A percentile compares a stretch with the other conserved stretches of the same genome.
These are phyloP conservation scores for Populus ilicifolia DNA, from an alignment of 345 rosid species.

Conservation along the genomic window DNA sequence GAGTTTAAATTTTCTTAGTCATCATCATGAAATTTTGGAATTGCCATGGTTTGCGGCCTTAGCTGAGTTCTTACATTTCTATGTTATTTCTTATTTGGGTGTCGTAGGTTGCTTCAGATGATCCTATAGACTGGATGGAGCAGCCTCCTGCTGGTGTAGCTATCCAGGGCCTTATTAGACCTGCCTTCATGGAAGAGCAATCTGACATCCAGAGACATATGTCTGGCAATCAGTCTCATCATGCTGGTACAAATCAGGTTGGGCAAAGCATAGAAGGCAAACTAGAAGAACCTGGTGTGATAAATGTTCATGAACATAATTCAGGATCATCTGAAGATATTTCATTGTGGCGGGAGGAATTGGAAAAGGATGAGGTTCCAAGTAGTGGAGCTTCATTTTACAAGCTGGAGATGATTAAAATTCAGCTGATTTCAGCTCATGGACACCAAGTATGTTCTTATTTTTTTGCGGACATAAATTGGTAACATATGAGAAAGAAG, in stretches of 20 bases:
- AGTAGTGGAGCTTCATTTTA: slow-evolving; percentile 56
- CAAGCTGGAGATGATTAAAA: slow-evolving; percentile 77
- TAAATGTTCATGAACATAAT: slow-evolving; percentile 39
- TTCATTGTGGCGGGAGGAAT: slow-evolving; percentile 34
- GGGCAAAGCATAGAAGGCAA: slow-evolving; percentile 35
- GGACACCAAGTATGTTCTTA: slow-evolving; percentile 61
- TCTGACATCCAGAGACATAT: slow-evolving; percentile 60
- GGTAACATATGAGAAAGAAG: neutral
- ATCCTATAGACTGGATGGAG: slow-evolving; percentile 82
- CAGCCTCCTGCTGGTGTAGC: slow-evolving; percentile 82
- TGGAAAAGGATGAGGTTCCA: slow-evolving; percentile 34
- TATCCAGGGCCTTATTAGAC: slow-evolving; percentile 79
- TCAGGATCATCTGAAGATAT: slow-evolving; percentile 29
- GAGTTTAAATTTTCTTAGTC: neutral
- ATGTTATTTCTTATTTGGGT: slow-evolving; percentile 11
- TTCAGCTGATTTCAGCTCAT: slow-evolving; percentile 72
- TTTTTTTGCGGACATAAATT: neutral
- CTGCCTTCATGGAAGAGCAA: slow-evolving; percentile 66
- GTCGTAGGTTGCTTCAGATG: slow-evolving; percentile 68
- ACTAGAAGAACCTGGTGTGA: slow-evolving; percentile 34
- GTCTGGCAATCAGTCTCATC: slow-evolving; percentile 33
- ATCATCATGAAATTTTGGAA: neutral
- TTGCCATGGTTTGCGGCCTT: neutral
- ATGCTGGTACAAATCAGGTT: slow-evolving; percentile 28
- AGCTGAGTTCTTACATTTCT: slow-evolving; percentile 11